Conservation (phyloP, 371 early-diverging fungal species). For the Thermomucor indicae-seudaticae region DNA sequence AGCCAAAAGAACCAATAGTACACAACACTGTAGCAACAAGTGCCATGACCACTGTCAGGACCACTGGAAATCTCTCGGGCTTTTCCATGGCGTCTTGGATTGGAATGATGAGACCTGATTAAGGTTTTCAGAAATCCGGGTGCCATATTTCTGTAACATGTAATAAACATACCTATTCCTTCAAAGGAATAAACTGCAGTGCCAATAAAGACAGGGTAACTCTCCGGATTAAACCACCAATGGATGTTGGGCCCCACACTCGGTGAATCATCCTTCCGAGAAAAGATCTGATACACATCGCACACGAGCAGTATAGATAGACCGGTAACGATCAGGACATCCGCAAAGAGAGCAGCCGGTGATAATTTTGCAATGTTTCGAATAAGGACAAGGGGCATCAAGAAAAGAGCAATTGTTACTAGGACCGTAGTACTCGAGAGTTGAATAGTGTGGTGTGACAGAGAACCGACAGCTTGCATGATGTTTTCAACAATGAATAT, state of each 20-base stretch:
- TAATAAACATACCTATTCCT: slow-evolving; percentile 53
- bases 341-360: slow-evolving; percentile 81
- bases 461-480: slow-evolving; percentile 59
- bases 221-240: slow-evolving; percentile 42
- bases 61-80: slow-evolving; percentile 73
- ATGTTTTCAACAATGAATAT: slow-evolving; percentile 83
- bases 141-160: background rate
- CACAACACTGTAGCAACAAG: slow-evolving; percentile 69
- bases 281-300: slow-evolving; percentile 32
- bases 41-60: slow-evolving; percentile 68
- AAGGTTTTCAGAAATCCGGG: background rate
- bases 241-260: slow-evolving; percentile 31
- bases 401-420: slow-evolving; percentile 15
- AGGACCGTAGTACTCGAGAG: slow-evolving; percentile 23
- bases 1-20: slow-evolving; percentile 76
- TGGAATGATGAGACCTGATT: slow-evolving; percentile 84
- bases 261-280: slow-evolving; percentile 4
- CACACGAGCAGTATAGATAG: slow-evolving; percentile 38
- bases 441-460: slow-evolving; percentile 51
- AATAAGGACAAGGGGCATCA: slow-evolving; percentile 77
- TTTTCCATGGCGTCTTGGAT: slow-evolving; percentile 84
- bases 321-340: slow-evolving; percentile 82
- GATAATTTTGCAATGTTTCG: slow-evolving; percentile 84
- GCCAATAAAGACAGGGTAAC: slow-evolving; percentile 83
- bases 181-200: slow-evolving; percentile 94